Percentiles rank a stretch among this genome's conserved stretches.
Evolutionary conservation across 371 early-diverging fungal species (phyloP).

Genomic region (Zychaea mexicana): DNA sequence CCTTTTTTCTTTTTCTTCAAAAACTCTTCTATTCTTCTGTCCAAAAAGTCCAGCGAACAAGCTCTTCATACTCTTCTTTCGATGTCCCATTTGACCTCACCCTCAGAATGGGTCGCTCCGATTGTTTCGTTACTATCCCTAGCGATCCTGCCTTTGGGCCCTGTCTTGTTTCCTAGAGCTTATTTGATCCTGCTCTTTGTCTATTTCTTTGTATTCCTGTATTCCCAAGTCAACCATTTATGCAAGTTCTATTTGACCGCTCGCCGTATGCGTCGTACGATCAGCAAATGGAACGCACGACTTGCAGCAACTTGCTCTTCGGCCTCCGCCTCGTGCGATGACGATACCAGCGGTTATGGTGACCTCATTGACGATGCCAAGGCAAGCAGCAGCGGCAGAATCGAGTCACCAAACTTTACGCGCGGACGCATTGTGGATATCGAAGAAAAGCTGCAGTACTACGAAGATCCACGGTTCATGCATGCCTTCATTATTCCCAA

Average conservation of each 20-base stretch:
- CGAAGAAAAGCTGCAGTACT: constrained; percentile 31
- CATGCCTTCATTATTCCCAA: constrained; percentile 69
- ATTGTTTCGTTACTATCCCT: constrained; percentile 36
- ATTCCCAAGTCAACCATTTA: constrained; percentile 46
- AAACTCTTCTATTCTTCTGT: not conserved
- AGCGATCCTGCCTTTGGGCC: constrained; percentile 40
- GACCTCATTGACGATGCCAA: not conserved
- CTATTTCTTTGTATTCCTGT: constrained; percentile 42
- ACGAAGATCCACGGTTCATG: constrained; percentile 26
- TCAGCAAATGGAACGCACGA: constrained; percentile 33
- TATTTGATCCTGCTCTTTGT: constrained; percentile 38
- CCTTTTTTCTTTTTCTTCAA: too few species aligned
- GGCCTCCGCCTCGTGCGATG: not conserved
- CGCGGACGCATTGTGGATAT: constrained; percentile 31
- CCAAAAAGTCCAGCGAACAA: too few species aligned
- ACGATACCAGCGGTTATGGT: not conserved
- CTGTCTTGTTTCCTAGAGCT: constrained; percentile 41
- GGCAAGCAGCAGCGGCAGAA: constrained; percentile 15
- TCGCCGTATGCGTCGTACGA: constrained; percentile 31
- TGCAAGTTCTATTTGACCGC: constrained; percentile 44
- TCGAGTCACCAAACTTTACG: constrained; percentile 21
- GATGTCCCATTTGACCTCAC: constrained; percentile 28
- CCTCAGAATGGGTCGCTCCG: constrained; percentile 52
- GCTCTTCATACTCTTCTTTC: too few species aligned
- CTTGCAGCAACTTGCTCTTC: not conserved